Evolutionary conservation across 75 land plant species (phyloP).

Genomic region (Cupressus sempervirens): DNA sequence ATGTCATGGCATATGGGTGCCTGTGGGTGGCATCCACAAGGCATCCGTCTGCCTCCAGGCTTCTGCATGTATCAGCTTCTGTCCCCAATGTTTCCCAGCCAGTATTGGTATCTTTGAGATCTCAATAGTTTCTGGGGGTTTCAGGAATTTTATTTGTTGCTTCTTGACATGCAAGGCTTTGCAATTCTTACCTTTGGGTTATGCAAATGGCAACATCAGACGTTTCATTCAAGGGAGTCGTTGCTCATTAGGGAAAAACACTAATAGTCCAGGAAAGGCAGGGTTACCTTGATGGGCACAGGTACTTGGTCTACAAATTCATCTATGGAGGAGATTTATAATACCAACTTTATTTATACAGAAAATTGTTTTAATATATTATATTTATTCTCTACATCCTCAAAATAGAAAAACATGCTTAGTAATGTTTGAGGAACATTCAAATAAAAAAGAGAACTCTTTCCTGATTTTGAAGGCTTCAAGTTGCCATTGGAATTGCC

Average conservation of each 20-base stretch:
- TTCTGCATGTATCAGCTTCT: too few species aligned
- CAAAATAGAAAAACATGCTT: background rate
- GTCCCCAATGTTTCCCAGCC: too few species aligned
- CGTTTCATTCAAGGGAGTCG: background rate
- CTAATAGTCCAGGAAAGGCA: conserved; percentile 2
- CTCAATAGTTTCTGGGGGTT: too few species aligned
- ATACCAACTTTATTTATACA: conserved; percentile 33
- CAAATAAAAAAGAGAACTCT: conserved; percentile 34
- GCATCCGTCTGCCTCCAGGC: too few species aligned
- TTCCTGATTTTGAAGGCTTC: conserved; percentile 53
- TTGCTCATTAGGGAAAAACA: background rate
- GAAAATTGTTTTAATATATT: too few species aligned
- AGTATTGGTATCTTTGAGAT: too few species aligned
- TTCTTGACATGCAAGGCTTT: background rate
- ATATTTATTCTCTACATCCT: background rate
- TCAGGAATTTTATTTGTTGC: too few species aligned
- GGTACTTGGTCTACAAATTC: conserved; percentile 58
- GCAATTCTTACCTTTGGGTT: background rate
- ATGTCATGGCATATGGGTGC: too few species aligned
- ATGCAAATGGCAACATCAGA: background rate
- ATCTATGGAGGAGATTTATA: conserved; percentile 67
- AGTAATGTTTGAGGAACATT: background rate
- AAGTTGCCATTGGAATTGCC: conserved; percentile 57
- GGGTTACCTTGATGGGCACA: background rate
- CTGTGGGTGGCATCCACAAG: too few species aligned